phyloP scores from a whole-genome alignment of 331 rosid genomes.

The Quercus lobata region DNA sequence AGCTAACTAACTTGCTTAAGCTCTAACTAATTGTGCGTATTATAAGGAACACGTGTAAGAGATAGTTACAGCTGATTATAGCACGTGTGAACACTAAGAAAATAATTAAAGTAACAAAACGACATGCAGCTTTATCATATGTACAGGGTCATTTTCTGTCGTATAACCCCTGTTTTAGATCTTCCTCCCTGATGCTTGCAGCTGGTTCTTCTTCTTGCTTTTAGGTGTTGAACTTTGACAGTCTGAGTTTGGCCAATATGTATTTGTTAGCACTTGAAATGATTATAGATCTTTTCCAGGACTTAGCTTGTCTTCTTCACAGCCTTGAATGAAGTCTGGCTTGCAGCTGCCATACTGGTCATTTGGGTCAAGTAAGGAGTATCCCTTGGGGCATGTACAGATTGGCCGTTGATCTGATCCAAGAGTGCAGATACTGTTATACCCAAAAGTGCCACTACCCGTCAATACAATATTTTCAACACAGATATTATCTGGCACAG shows the following conservation, averaged over 20 bases:
- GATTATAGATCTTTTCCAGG: conserved; percentile 14
- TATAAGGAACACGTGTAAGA: no score
- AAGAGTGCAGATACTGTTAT: conserved; percentile 37
- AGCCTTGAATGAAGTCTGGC: conserved; percentile 44
- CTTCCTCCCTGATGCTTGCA: no score
- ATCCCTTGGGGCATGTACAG: conserved; percentile 34
- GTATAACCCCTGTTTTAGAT: no score
- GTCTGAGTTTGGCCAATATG: conserved; percentile 15
- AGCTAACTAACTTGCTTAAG: no score
- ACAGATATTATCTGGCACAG: conserved; percentile 30
- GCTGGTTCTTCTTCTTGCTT: no score
- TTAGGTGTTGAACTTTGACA: no score
- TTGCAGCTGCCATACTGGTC: conserved; percentile 32
- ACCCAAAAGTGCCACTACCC: conserved; percentile 38
- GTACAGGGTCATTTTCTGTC: no score
- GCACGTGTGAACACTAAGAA: no score
- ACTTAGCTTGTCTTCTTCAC: conserved; percentile 34
- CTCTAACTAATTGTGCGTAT: no score
- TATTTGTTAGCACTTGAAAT: conserved; percentile 11
- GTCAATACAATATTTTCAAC: fast-evolving
- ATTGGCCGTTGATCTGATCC: not conserved
- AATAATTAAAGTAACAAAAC: no score
- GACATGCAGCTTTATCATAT: no score
- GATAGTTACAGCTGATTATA: no score
- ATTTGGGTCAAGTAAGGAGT: conserved; percentile 23